phyloP scores from a whole-genome alignment of 352 stramenopile species.

The Plasmopara halstedii region DNA sequence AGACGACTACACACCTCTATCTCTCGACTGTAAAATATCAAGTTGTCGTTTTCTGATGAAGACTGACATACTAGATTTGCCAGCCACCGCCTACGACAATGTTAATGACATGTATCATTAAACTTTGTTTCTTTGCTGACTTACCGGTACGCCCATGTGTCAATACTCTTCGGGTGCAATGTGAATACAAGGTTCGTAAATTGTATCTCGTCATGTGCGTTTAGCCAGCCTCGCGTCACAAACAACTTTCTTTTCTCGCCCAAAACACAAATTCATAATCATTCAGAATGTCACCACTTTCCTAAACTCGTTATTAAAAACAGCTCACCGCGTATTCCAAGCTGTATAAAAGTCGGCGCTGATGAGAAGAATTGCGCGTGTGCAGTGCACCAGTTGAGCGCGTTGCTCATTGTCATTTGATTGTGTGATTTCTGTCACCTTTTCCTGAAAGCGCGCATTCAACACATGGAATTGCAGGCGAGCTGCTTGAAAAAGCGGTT shows the following conservation, averaged over 20 bases:
- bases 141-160: slow-evolving; percentile 79
- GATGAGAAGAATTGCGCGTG: slow-evolving; percentile 62
- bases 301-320: neutral
- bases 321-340: slow-evolving; percentile 65
- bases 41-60: slow-evolving; percentile 13
- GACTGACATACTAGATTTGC: slow-evolving; percentile 27
- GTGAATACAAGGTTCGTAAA: slow-evolving; percentile 73
- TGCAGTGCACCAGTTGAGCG: slow-evolving; percentile 37
- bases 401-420: slow-evolving; percentile 4
- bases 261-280: neutral
- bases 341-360: slow-evolving; percentile 81
- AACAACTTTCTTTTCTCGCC: slow-evolving; percentile 40
- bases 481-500: slow-evolving; percentile 46
- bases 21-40: slow-evolving; percentile 41
- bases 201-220: slow-evolving; percentile 35
- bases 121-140: neutral
- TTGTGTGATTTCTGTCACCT: slow-evolving; percentile 1
- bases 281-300: neutral
- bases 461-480: slow-evolving; percentile 44
- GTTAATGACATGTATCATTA: slow-evolving; percentile 1
- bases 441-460: slow-evolving; percentile 21
- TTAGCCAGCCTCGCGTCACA: slow-evolving; percentile 33
- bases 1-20: slow-evolving; percentile 41
- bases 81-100: slow-evolving; percentile 38
- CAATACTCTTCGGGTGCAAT: slow-evolving; percentile 79